phyloP scores from a whole-genome alignment of 345 rosid genomes.

The Turnera subulata region DNA sequence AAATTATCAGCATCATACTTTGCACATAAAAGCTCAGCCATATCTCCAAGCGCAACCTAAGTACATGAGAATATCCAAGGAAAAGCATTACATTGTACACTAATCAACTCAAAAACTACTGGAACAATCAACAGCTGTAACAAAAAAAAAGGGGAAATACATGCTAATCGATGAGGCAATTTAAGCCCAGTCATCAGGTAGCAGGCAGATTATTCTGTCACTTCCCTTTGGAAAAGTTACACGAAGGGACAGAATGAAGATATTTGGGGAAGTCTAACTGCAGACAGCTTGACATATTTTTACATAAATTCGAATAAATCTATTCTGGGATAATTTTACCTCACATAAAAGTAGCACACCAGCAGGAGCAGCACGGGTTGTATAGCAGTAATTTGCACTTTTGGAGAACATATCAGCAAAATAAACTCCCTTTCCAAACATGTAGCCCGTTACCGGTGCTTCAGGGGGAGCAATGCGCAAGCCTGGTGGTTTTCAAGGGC shows the following conservation, averaged over 20 bases:
- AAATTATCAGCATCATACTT: slow-evolving; percentile 66
- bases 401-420: slow-evolving; percentile 98
- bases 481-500: slow-evolving; percentile 41
- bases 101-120: not conserved
- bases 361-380: slow-evolving; percentile 35
- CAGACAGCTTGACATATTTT: not conserved
- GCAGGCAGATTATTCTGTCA: not conserved
- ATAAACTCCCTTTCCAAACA: slow-evolving; percentile 97
- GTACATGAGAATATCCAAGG: slow-evolving; percentile 7
- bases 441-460: slow-evolving; percentile 86
- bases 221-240: slow-evolving; percentile 6
- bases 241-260: too few species aligned
- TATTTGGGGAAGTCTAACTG: not conserved
- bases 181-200: not conserved
- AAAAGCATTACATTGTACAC: not conserved
- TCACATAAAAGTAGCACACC: slow-evolving; percentile 89
- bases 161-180: not conserved
- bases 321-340: slow-evolving; percentile 32
- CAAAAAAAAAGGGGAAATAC: not conserved
- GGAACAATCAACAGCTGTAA: not conserved
- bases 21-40: slow-evolving; percentile 59
- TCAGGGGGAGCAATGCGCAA: slow-evolving; percentile 96
- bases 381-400: slow-evolving; percentile 86
- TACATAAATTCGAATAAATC: not conserved
- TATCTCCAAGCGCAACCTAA: slow-evolving; percentile 91